Evolutionary conservation across 2,329 filamentous ascomycete genomes (phyloP), one percentile per base, ranked within the genome.

Genomic region (Phyllachora maydis): DNA sequence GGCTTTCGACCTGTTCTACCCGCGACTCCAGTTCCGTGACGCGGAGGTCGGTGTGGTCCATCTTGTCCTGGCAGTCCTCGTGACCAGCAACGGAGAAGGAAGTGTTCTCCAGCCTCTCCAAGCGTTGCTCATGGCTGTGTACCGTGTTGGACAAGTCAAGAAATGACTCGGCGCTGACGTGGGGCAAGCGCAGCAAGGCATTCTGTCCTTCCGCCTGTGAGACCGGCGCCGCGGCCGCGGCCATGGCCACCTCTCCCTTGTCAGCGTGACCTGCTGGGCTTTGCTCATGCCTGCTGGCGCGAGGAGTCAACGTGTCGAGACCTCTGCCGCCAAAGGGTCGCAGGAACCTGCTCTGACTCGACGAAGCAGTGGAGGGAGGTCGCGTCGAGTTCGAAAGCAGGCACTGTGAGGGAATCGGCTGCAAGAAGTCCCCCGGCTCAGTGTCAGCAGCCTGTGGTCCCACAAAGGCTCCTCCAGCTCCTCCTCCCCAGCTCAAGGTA

Each of bases 1-100:
- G 44, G 35, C 56, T 65, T 38, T 70, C 64, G 2, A 68, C 46
- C 33, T 71, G 65, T 12, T 65, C 60, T 4, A 72, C 47, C 17
- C 64, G 56, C 14, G 57, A 59, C 41, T 82, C 75, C 5, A 82
- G 50, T 18, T 82, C 74, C 2, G 66, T 59, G 6, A 82, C 52
- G 12, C 74, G 63, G 6, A 68, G 55, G 32, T 82, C 76, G 21
- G 65, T 42, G 22, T 65, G 48, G 16, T 81, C 74, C 34, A 76
- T 59, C 25, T 61, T 66, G 11, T 78, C 71, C 11, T 68, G 52
- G 23, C 76, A 64, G 18, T 76, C 70, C 12, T 81, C 74, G 22
- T 74, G 60, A n/a, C 60, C 59, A 11, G 59, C 54, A 20, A 64
- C 56, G 13, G 66, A 65, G 36, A 81, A 77, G 0, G 73, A 81